A percentile compares a stretch with the other conserved stretches of the same genome.
These are phyloP conservation scores for Balakata baccata DNA, from an alignment of 345 rosid genomes.

Conservation along the genomic window DNA sequence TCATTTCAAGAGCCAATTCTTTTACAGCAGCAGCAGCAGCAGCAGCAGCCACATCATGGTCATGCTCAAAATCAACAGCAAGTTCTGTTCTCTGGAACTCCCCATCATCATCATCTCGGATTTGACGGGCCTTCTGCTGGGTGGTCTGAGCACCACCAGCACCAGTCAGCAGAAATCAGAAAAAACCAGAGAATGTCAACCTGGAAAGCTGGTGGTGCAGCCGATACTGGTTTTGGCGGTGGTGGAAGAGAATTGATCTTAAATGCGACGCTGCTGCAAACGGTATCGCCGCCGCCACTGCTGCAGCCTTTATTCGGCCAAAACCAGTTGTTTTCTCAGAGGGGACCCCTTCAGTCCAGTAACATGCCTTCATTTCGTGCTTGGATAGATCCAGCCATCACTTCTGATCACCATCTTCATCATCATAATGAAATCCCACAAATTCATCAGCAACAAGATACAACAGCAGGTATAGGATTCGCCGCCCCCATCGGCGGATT, in stretches of 20 bases:
- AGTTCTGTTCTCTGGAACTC: conserved; percentile 32
- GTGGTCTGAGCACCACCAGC: conserved; percentile 51
- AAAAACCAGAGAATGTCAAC: conserved; percentile 55
- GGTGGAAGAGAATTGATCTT: conserved; percentile 46
- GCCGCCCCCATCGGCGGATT: conserved; percentile 51
- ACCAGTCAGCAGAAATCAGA: conserved; percentile 47
- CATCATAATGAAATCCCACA: conserved; percentile 32
- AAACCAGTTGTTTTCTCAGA: conserved; percentile 63
- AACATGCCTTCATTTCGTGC: conserved; percentile 70
- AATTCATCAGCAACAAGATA: conserved; percentile 41
- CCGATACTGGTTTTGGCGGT: conserved; percentile 23
- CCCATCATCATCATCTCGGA: conserved; percentile 29
- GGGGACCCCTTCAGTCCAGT: conserved; percentile 99
- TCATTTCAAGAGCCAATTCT: conserved; percentile 65
- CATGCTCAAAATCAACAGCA: conserved; percentile 33
- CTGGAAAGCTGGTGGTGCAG: conserved; percentile 47
- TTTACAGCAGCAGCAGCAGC: conserved; percentile 39
- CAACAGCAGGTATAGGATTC: conserved; percentile 49
- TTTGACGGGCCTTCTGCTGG: conserved; percentile 49
- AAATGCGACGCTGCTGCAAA: conserved; percentile 39
- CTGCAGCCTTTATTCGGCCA: conserved; percentile 56
- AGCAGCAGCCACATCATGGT: conserved; percentile 26
- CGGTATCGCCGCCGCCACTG: conserved; percentile 15
- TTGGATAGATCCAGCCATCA: conserved; percentile 59
- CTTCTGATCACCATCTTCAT: conserved; percentile 36